Evolutionary conservation across 495 filamentous ascomycete species (phyloP).

Genomic region (Schizothecium vesticola): DNA sequence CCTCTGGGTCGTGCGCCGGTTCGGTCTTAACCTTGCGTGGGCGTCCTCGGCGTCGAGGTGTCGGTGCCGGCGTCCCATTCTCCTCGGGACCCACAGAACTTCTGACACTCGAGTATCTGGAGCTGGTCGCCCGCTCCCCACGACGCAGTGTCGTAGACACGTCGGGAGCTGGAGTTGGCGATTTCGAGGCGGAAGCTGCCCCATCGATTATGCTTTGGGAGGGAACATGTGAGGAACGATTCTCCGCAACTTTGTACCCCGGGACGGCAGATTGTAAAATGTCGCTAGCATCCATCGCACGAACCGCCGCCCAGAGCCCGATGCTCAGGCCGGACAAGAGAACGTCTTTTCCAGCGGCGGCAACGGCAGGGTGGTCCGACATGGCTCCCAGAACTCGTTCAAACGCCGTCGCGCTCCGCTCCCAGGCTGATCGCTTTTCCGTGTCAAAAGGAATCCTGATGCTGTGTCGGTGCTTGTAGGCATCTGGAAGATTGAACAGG

Average conservation of each 20-base stretch:
- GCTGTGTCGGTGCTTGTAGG: conserved; percentile 42
- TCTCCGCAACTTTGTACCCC: conserved; percentile 4
- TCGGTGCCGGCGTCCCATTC: conserved; percentile 6
- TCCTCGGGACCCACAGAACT: conserved; percentile 18
- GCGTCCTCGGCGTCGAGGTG: conserved; percentile 19
- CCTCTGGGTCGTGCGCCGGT: conserved; percentile 13
- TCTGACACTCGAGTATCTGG: conserved; percentile 16
- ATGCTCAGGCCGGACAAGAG: conserved; percentile 47
- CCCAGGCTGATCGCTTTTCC: conserved; percentile 34
- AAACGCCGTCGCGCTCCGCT: conserved; percentile 37
- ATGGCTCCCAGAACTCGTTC: conserved; percentile 38
- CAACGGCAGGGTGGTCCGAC: conserved; percentile 45
- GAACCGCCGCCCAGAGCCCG: conserved; percentile 48
- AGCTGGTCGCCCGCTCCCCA: conserved; percentile 14
- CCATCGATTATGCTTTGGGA: background rate
- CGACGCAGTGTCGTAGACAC: conserved; percentile 18
- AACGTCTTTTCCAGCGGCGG: conserved; percentile 46
- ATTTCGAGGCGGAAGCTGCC: background rate
- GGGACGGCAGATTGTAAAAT: conserved; percentile 31
- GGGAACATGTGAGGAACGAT: background rate
- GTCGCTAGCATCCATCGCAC: conserved; percentile 38
- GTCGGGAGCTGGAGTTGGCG: background rate
- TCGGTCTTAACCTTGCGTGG: conserved; percentile 31
- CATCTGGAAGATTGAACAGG: conserved; percentile 37
- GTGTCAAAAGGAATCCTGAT: conserved; percentile 39